A percentile compares a stretch with the other conserved stretches of the same genome.
Conservation (phyloP, 768 basidiomycete species). For the Mycena albidolilacea region DNA sequence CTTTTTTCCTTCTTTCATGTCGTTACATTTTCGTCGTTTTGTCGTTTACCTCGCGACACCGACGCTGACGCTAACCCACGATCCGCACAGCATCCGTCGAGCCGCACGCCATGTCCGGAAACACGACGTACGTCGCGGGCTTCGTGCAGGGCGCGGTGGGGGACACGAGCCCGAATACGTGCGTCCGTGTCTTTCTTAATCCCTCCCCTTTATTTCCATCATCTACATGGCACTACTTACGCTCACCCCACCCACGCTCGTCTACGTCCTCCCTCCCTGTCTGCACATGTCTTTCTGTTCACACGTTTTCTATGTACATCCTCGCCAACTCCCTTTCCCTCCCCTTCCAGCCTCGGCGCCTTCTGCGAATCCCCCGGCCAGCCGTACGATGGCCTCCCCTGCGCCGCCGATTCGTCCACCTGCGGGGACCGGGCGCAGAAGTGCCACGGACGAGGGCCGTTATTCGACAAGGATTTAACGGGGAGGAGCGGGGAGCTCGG, state of each 20-base stretch:
- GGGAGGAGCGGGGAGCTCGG: constrained; percentile 74
- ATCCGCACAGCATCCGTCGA: constrained; percentile 67
- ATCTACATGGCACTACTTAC: not conserved
- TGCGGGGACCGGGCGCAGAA: constrained; percentile 78
- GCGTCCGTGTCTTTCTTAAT: constrained; percentile 44
- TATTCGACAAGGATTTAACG: constrained; percentile 43
- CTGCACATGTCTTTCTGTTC: not conserved
- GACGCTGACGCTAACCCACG: too few relatives aligned
- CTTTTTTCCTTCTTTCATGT: not conserved
- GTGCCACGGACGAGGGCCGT: constrained; percentile 68
- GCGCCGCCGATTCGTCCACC: constrained; percentile 79
- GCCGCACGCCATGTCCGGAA: constrained; percentile 77
- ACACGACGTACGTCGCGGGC: constrained; percentile 78
- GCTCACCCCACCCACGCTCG: too few relatives aligned
- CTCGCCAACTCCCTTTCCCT: too few relatives aligned
- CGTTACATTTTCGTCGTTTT: too few relatives aligned
- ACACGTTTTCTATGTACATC: too few relatives aligned
- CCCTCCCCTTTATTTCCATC: not conserved
- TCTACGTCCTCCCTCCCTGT: too few relatives aligned
- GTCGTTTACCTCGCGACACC: too few relatives aligned
- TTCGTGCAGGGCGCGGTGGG: constrained; percentile 79
- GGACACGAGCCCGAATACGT: constrained; percentile 88
- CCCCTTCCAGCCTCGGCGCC: constrained; percentile 67
- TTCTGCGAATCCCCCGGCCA: constrained; percentile 86
- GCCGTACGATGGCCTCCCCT: constrained; percentile 74